Evolutionary conservation across 2,329 filamentous ascomycete genomes (phyloP).

Genomic region (Dissoconium aciculare): DNA sequence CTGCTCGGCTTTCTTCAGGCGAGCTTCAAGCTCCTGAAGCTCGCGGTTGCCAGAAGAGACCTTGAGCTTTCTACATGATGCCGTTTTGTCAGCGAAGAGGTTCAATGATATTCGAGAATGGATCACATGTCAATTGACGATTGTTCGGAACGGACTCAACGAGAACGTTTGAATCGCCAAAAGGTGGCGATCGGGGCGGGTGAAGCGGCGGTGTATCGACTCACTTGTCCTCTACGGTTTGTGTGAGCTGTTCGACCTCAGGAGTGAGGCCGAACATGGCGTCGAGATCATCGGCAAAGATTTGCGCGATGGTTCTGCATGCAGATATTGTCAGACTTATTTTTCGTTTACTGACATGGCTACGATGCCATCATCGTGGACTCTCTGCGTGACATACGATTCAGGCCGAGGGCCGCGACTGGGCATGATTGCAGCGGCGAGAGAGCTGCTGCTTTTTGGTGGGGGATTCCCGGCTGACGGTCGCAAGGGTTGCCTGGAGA

Average conservation of each 20-base stretch:
- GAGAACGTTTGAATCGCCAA: too few relatives aligned
- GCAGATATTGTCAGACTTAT: too few relatives aligned
- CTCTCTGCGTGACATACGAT: constrained; percentile 15
- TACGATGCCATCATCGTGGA: too few relatives aligned
- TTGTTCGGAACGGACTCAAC: too few relatives aligned
- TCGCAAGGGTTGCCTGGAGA: too few relatives aligned
- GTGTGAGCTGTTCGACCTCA: constrained; percentile 55
- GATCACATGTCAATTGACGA: too few relatives aligned
- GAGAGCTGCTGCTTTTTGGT: too few relatives aligned
- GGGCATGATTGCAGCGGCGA: not conserved
- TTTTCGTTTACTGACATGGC: too few relatives aligned
- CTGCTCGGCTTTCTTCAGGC: constrained; percentile 71
- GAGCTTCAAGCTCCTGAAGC: constrained; percentile 71
- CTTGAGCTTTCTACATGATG: constrained; percentile 60
- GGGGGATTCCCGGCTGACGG: too few relatives aligned
- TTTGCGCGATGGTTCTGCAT: constrained; percentile 65
- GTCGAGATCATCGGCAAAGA: constrained; percentile 74
- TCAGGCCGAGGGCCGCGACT: constrained; percentile 17
- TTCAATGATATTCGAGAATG: constrained; percentile 1
- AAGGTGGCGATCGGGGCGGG: too few relatives aligned
- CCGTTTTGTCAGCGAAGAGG: constrained; percentile 5
- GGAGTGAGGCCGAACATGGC: constrained; percentile 76
- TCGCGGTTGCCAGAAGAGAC: constrained; percentile 62
- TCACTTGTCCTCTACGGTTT: constrained; percentile 70
- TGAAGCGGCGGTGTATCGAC: constrained; percentile 24